Evolutionary conservation across 2,329 filamentous ascomycete genomes (phyloP), one percentile per base, ranked within the genome.

Genomic region (Colletotrichum coccodes): DNA sequence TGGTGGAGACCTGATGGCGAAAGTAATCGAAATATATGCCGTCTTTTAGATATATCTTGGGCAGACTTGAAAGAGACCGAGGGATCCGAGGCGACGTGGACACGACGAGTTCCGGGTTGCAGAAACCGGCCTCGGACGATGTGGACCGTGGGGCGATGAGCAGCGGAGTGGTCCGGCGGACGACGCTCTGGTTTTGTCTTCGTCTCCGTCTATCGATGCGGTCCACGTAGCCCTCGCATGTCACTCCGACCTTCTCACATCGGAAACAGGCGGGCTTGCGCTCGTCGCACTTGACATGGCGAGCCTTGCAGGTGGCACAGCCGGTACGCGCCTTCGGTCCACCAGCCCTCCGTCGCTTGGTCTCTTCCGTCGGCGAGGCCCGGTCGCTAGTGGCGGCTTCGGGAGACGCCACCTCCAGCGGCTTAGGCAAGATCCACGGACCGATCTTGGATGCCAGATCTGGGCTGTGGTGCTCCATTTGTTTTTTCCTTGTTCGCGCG

Each of bases 281-380:
- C 64, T 77, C 74, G 57, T 76, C 74, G 64, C 76, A 78, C 67
- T 78, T 77, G 56, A 77, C 74, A 34, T 75, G 73, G n/a, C 76
- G 72, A 28, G 65, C 53, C 64, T 76, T 75, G 70, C 69, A 72
- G 28, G 64, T 71, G 30, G 65, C 54, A 50, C 71, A 72, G 12
- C 69, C 69, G 30, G 70, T 70, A 11, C 66, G 66, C 14, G 64
- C 65, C 59, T 70, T 71, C 26, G 60, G 66, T 23, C 49, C 63
- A 47, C 59, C 68, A 21, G 67, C 52, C 18, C 66, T 44, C 16
- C 53, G 61, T 30, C 59, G 50, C 21, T 65, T 70, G 32, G 57
- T 40, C 21, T 60, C 57, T 11, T 60, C 57, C 57, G 57, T 38
- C 44, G 44, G 57, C 32, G 57, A 60, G 57, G 34, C 44, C 57